These are phyloP conservation scores for Borovskyia barvae DNA, from an alignment of 208 protist species.

Conservation along the genomic window DNA sequence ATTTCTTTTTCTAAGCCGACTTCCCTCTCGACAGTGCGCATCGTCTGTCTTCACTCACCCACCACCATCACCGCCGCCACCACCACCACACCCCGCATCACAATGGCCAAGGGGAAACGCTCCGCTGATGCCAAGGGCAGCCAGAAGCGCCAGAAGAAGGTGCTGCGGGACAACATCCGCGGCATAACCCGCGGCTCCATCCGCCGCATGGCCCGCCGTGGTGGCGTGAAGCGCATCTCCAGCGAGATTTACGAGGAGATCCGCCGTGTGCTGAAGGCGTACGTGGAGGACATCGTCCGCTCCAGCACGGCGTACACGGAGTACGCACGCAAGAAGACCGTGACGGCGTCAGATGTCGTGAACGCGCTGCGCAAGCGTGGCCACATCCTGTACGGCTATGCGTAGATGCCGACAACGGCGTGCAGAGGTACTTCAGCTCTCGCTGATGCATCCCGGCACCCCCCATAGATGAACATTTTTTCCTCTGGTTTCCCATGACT, in stretches of 20 bases:
- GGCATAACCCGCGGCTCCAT: slow-evolving; percentile 87
- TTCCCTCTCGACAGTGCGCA: not conserved
- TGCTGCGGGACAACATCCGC: slow-evolving; percentile 84
- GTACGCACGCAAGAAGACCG: slow-evolving; percentile 80
- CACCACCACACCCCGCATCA: not conserved
- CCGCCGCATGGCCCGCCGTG: slow-evolving; percentile 88
- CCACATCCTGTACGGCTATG: slow-evolving; percentile 90
- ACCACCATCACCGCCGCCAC: not conserved
- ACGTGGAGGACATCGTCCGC: slow-evolving; percentile 80
- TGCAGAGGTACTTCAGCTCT: too few species aligned
- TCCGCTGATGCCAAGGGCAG: slow-evolving; percentile 66
- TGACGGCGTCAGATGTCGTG: slow-evolving; percentile 85
- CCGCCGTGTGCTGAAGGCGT: slow-evolving; percentile 77
- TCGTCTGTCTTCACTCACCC: not conserved
- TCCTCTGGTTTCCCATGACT: too few species aligned
- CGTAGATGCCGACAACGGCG: too few species aligned
- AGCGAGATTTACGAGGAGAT: slow-evolving; percentile 69
- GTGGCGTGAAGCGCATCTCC: slow-evolving; percentile 91
- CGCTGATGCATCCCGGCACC: too few species aligned
- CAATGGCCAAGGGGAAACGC: slow-evolving; percentile 79
- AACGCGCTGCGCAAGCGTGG: slow-evolving; percentile 88
- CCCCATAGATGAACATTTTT: too few species aligned
- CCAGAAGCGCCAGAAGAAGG: slow-evolving; percentile 86
- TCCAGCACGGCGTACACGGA: slow-evolving; percentile 85
- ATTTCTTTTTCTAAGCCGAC: too few species aligned